Evolutionary conservation across 148 eudicot genomes (phyloP), one percentile per base, ranked within the genome.

Genomic region (Nepenthes gracilis): DNA sequence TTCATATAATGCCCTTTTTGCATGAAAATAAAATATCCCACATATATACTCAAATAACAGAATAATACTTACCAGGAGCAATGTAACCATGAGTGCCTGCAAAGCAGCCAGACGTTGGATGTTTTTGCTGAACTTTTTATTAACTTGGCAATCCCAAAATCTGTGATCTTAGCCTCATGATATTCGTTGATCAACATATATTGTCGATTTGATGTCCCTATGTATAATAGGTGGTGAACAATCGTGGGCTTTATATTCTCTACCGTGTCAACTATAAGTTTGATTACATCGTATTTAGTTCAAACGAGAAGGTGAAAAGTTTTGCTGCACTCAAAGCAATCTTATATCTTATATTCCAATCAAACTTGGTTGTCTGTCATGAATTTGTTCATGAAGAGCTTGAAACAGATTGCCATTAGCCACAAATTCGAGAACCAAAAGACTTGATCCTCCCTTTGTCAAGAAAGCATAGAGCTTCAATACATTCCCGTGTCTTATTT

Each of bases 51-150:
- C 11, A 6, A 11, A 49, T 6, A 49, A 49, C 13, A n/a, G n/a
- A 43, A 49, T 6, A 43, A 23, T 11, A 34, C 77, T 68, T 76
- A 89, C 99, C 99, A 58, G 99, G 99, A 57, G 99, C 99, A 7
- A 93, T 79, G 65, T 93, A 93, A 47, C 99, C 99, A 77, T 93
- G 87, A 58, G 99, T 93, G 32, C 99, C 99, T 5, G 85, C 95
- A 61, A 89, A 86, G 58, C 70, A 72, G 65, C 83, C 84, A 54
- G 62, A 36, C 56, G 82, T 80, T 80, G 5, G 90, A 80, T 13
- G 62, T 78, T 9, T 54, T 59, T 3, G 75, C 43, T 36, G 82
- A 74, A 37, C 57, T 68, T 35, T 73, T 75, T 0, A 79, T 69
- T 14, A 71, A 64, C 69, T 67, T 83, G 23, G 99, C 99, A 10